These are phyloP conservation scores for Heterococcus sp. DNA, from an alignment of 108 stramenopile genomes.

Conservation along the genomic window DNA sequence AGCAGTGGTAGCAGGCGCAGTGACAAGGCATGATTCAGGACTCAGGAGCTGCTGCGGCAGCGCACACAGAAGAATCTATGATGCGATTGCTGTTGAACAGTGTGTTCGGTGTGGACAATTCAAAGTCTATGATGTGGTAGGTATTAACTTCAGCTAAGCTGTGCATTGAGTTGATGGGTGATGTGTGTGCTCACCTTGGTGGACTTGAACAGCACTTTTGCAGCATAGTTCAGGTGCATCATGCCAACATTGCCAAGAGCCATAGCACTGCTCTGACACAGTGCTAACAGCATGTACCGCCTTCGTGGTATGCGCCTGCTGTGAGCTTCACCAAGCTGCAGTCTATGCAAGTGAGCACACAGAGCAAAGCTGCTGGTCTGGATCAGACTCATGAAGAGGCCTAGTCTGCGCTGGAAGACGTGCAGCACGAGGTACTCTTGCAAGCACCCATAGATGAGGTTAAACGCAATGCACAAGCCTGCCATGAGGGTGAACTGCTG, in stretches of 20 bases:
- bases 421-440: constrained; percentile 53
- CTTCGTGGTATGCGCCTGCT: neutral
- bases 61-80: too few relatives aligned
- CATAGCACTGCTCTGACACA: neutral
- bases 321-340: neutral
- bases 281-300: neutral
- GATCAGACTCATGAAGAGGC: constrained; percentile 44
- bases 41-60: too few relatives aligned
- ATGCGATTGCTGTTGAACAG: too few relatives aligned
- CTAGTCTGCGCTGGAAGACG: constrained; percentile 40
- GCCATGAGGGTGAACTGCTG: neutral
- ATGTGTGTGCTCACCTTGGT: too few relatives aligned
- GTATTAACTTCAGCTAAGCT: too few relatives aligned
- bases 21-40: too few relatives aligned
- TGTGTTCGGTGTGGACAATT: too few relatives aligned
- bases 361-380: constrained; percentile 45
- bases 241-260: constrained; percentile 55
- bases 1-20: too few relatives aligned
- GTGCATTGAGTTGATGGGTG: too few relatives aligned
- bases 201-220: constrained; percentile 58
- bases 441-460: neutral
- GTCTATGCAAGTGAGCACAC: constrained; percentile 12
- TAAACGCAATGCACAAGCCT: neutral
- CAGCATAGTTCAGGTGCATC: constrained; percentile 59
- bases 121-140: too few relatives aligned